Evolutionary conservation across 1,284 basidiomycete genomes (phyloP), one percentile per base, ranked within the genome.

Genomic region (Leccinum griseonigrum): DNA sequence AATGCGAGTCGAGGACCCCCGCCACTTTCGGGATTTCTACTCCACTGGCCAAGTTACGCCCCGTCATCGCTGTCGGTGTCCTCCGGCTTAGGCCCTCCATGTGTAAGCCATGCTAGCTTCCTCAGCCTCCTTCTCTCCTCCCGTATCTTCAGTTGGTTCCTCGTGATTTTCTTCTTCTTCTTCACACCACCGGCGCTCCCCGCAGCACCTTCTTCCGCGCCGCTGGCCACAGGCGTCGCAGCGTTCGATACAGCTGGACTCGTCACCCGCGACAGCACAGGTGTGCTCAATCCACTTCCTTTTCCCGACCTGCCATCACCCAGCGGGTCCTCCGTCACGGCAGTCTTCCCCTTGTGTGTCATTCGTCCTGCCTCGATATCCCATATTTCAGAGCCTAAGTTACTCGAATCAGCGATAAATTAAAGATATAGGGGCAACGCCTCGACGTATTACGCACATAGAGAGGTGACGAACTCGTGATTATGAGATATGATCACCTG

Each of bases 401-500:
- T 71, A 59, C 68, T 64, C 56, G 53, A 64, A 69, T 67, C 60
- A 68, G 59, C 57, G 26, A 57, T 22, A 60, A 58, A 59, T 61
- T 51, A 68, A 59, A 57, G 50, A 61, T 63, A 29, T 32, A 59
- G 57, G 56, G 56, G 46, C 18, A 63, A 38, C 36, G 36, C 59
- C 59, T 51, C 62, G 53, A 64, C 60, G 51, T 54, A 66, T 62
- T 54, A 84, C 86, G 74, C 74, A 91, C 94, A 96, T 56, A 96
- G 81, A 13, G 93, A 91, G 48, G 86, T 83, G 32, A 97, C 92
- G 70, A 97, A 97, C 81, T 97, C 94, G 71, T 86, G 81, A 79
- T 97, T 97, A 81, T 98, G 96, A 60, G 95, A 97, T 74, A 98
- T 98, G 79, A 97, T 97, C 69, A 97, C 86, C 88, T 90, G 69